phyloP scores from a whole-genome alignment of 208 protist species.

The Leptomonas seymouri region DNA sequence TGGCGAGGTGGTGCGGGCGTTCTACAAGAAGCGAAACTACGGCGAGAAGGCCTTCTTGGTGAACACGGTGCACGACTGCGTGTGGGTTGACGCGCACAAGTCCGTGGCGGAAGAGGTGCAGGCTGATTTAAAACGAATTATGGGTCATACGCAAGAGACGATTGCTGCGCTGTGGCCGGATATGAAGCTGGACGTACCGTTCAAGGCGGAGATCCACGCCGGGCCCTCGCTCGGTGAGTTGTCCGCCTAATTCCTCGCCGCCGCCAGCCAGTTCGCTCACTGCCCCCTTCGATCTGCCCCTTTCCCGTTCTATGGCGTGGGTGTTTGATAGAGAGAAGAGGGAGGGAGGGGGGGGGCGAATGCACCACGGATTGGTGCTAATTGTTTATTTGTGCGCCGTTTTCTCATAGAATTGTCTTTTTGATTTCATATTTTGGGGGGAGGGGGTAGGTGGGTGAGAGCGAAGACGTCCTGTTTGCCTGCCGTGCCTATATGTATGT shows the following conservation, averaged over 20 bases:
- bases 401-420: too few relatives aligned
- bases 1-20: conserved; percentile 79
- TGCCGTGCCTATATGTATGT: too few relatives aligned
- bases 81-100: conserved; percentile 89
- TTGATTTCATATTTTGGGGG: too few relatives aligned
- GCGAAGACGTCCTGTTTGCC: too few relatives aligned
- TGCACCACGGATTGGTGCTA: too few relatives aligned
- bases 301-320: too few relatives aligned
- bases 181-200: conserved; percentile 87
- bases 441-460: too few relatives aligned
- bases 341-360: too few relatives aligned
- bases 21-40: conserved; percentile 81
- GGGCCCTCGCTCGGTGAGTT: conserved; percentile 80
- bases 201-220: conserved; percentile 79
- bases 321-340: neutral
- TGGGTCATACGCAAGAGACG: conserved; percentile 76
- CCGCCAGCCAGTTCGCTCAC: too few relatives aligned
- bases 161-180: conserved; percentile 82
- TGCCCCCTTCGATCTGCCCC: too few relatives aligned
- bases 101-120: conserved; percentile 79
- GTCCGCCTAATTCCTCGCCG: conserved; percentile 22
- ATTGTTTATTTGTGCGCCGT: too few relatives aligned
- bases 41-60: conserved; percentile 84
- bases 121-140: conserved; percentile 63
- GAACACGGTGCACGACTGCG: conserved; percentile 93